Percentiles rank a stretch among this genome's conserved stretches.
These are phyloP conservation scores for Cryptosporidium sp. DNA, from an alignment of 169 alveolate genomes.

Conservation along the genomic window DNA sequence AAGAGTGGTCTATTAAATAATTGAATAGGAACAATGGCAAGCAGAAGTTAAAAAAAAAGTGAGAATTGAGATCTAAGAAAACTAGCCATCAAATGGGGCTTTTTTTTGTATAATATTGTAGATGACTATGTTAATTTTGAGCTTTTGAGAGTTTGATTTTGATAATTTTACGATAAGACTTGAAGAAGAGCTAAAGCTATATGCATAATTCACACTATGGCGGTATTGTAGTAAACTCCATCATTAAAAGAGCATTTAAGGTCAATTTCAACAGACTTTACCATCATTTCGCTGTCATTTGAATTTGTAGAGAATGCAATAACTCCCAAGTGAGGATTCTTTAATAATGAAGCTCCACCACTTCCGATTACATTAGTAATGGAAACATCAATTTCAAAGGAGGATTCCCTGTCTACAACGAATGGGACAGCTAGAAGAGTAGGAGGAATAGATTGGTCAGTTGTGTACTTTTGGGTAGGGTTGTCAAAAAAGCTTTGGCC, in stretches of 20 bases:
- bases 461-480: constrained; percentile 19
- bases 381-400: neutral
- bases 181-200: no score
- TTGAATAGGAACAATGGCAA: neutral
- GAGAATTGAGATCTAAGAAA: neutral
- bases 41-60: neutral
- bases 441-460: constrained; percentile 30
- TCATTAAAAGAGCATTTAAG: constrained; percentile 48
- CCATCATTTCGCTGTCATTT: constrained; percentile 13
- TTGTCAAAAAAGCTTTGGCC: constrained; percentile 51
- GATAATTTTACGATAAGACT: no score
- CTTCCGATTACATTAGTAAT: constrained; percentile 8
- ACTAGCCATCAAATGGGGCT: neutral
- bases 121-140: neutral
- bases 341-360: constrained; percentile 15
- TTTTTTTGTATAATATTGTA: no score
- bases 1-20: constrained; percentile 1
- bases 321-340: neutral
- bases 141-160: neutral
- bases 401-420: constrained; percentile 44
- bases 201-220: constrained; percentile 26
- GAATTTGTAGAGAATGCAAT: constrained; percentile 60
- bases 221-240: constrained; percentile 63
- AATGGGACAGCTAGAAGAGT: constrained; percentile 49
- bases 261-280: constrained; percentile 44